Evolutionary conservation across 345 rosid genomes (phyloP), one percentile per base, ranked within the genome.

Genomic region (Arabidopsis thaliana): DNA sequence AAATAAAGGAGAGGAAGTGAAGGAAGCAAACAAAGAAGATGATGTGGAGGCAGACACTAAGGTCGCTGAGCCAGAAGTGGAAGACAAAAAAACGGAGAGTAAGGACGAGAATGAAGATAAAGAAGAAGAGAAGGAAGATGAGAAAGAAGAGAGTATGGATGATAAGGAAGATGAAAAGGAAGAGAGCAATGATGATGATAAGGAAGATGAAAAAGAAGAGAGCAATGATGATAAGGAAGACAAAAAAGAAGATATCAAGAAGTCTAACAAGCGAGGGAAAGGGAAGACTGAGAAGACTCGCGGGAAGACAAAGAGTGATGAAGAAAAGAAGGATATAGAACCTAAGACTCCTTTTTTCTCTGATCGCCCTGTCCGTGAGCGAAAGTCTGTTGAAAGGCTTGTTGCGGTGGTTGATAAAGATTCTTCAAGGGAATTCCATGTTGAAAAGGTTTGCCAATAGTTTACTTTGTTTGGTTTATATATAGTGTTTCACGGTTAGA

Each of bases 311-410:
- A 86, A 71, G 74, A 53, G 32, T 37, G 83, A 63, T 51, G 74
- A 79, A 69, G 86, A 72, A 72, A 82, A 78, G 80, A 85, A 83
- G 72, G 87, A 82, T 69, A 59, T 37, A 30, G 90, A 82, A 80
- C 85, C 71, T 13, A 84, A 80, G 80, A 91, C 98, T 72, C 97
- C 93, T 83, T 65, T 65, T 83, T 65, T 65, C 57, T 76, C 77
- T 67, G 91, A 91, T 80, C 89, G 98, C 66, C 98, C 97, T 16
- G 95, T 89, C 67, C 91, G 98, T 22, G 96, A 91, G 83, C 82
- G 98, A 13, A 94, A 90, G 74, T 86, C 93, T 69, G 98, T 91
- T 73, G 98, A 94, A 78, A 90, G 98, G 83, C 87, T 94, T 59
- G 98, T 94, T 30, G 91, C 96, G 2, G 61, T 89, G 50, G 41